Conservation (phyloP, 2,329 filamentous ascomycete species). For the Penicillium sp. region DNA sequence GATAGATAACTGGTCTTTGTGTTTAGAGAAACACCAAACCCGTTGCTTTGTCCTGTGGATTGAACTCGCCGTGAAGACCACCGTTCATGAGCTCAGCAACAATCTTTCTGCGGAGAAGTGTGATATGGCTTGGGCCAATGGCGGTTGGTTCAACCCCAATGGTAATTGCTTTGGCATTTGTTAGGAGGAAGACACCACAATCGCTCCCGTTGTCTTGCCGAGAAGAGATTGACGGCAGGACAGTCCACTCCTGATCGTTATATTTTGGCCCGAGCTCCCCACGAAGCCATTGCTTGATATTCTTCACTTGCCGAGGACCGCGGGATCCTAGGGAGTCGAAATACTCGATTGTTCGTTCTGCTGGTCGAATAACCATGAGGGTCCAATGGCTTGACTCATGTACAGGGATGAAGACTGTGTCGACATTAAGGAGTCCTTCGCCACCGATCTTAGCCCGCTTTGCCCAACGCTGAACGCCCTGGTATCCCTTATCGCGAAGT, state of each 20-base stretch:
- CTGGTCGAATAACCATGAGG: conserved; percentile 47
- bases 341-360: conserved; percentile 46
- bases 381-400: conserved; percentile 51
- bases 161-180: conserved; percentile 50
- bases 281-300: conserved; percentile 44
- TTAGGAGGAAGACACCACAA: conserved; percentile 53
- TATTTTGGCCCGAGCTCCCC: conserved; percentile 44
- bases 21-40: conserved; percentile 28
- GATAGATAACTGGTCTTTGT: background rate
- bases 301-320: conserved; percentile 34
- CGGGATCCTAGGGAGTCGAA: conserved; percentile 48
- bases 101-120: conserved; percentile 46
- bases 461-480: conserved; percentile 46
- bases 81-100: conserved; percentile 50
- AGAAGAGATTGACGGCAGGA: conserved; percentile 42
- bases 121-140: conserved; percentile 44
- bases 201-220: conserved; percentile 50
- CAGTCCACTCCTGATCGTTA: conserved; percentile 46
- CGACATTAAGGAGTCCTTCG: conserved; percentile 44
- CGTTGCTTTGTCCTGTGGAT: conserved; percentile 24
- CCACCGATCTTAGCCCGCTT: conserved; percentile 50
- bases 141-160: conserved; percentile 46
- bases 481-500: conserved; percentile 42
- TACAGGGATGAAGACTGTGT: conserved; percentile 50
- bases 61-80: conserved; percentile 46